Percentiles rank a stretch among this genome's conserved stretches.
phyloP scores from a whole-genome alignment of 192 early-diverging fungal genomes.

The Umbelopsis ramanniana region DNA sequence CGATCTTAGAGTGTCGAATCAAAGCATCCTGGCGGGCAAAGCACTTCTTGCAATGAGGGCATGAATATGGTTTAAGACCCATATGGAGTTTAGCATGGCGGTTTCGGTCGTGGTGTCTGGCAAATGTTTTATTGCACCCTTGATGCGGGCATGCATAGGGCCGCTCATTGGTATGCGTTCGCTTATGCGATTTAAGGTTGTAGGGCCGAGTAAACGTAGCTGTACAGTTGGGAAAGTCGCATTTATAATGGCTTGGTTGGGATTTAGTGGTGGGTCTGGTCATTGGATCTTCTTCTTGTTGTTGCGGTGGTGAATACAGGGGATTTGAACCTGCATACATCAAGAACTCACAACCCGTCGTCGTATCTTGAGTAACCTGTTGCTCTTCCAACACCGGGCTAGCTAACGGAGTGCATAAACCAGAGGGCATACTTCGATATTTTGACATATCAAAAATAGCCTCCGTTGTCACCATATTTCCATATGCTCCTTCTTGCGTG shows the following conservation, averaged over 20 bases:
- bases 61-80: constrained; percentile 73
- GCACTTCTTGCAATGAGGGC: constrained; percentile 65
- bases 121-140: constrained; percentile 75
- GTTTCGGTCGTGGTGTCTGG: constrained; percentile 86
- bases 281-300: too few species aligned
- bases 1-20: constrained; percentile 65
- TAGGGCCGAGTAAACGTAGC: constrained; percentile 68
- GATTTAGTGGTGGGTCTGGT: not conserved
- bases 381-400: not conserved
- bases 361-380: not conserved
- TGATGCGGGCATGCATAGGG: constrained; percentile 68
- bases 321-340: not conserved
- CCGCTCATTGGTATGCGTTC: constrained; percentile 74
- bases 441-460: not conserved
- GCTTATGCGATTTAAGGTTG: constrained; percentile 75
- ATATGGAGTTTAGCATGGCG: constrained; percentile 80
- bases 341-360: constrained; percentile 1
- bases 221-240: constrained; percentile 10
- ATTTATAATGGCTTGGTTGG: constrained; percentile 3
- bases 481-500: not conserved
- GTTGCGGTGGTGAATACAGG: too few species aligned
- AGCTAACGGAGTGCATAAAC: not conserved
- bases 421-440: constrained; percentile 1
- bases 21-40: constrained; percentile 80
- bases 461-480: not conserved